These are phyloP conservation scores for Geotrichum ghanense DNA, from an alignment of 805 yeast genomes.

Conservation along the genomic window DNA sequence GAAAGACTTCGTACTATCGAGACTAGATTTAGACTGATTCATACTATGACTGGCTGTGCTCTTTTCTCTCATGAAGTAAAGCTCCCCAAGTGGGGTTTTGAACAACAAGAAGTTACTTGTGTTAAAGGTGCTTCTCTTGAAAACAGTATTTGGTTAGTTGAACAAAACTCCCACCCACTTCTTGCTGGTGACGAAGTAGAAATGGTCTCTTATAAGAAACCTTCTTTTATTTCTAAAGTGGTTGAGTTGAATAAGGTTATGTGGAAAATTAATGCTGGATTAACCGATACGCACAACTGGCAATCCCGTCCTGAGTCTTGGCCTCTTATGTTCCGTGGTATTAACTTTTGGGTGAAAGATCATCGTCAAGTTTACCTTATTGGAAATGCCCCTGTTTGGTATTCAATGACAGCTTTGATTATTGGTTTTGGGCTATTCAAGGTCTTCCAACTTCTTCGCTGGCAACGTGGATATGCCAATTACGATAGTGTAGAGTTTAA, in stretches of 20 bases:
- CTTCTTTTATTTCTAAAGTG: constrained; percentile 40
- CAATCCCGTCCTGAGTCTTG: constrained; percentile 50
- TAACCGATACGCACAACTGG: constrained; percentile 38
- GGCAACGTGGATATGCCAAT: constrained; percentile 31
- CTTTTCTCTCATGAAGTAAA: constrained; percentile 58
- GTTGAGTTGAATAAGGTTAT: constrained; percentile 45
- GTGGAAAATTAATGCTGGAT: constrained; percentile 37
- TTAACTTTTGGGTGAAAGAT: constrained; percentile 40
- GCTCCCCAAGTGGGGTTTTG: constrained; percentile 74
- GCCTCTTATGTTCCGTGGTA: constrained; percentile 51
- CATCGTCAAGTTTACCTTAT: constrained; percentile 40
- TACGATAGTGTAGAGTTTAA: constrained; percentile 30
- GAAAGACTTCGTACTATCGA: constrained; percentile 45
- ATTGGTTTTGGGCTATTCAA: constrained; percentile 19
- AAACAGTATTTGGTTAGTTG: constrained; percentile 67
- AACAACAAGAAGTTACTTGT: constrained; percentile 84
- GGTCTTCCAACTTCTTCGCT: constrained; percentile 22
- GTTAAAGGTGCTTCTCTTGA: constrained; percentile 58
- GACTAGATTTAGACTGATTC: constrained; percentile 58
- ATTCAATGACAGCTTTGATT: constrained; percentile 30
- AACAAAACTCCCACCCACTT: constrained; percentile 54
- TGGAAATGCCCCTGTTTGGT: constrained; percentile 56
- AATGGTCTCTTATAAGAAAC: constrained; percentile 23
- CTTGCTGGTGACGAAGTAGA: constrained; percentile 27
- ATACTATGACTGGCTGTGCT: constrained; percentile 55